Evolutionary conservation across 345 rosid genomes (phyloP).

Genomic region (Acer saccharum): DNA sequence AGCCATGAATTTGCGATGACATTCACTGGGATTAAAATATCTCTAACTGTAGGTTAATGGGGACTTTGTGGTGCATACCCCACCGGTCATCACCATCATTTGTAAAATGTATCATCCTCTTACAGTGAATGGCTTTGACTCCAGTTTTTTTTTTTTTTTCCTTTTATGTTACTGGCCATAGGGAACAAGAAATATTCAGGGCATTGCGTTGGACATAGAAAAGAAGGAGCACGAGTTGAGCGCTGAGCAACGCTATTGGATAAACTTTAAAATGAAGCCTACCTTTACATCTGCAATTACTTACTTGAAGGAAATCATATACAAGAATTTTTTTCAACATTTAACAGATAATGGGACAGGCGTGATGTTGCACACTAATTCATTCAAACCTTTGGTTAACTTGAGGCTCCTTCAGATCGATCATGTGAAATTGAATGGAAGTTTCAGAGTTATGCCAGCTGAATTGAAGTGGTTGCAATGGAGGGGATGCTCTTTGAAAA

Average conservation of each 20-base stretch:
- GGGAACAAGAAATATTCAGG: slow-evolving; percentile 42
- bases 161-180: slow-evolving; percentile 8
- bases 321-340: background rate
- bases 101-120: too few relatives aligned
- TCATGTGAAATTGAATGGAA: slow-evolving; percentile 36
- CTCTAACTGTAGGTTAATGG: too few relatives aligned
- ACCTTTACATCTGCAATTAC: slow-evolving; percentile 13
- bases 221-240: background rate
- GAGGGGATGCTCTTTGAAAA: slow-evolving; percentile 38
- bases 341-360: background rate
- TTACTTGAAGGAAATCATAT: slow-evolving; percentile 11
- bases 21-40: too few relatives aligned
- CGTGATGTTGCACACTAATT: slow-evolving; percentile 21
- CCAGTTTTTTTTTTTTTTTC: background rate
- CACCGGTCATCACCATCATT: too few relatives aligned
- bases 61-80: too few relatives aligned
- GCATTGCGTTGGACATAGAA: slow-evolving; percentile 33
- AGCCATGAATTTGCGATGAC: too few relatives aligned
- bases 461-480: slow-evolving; percentile 42
- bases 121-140: too few relatives aligned
- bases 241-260: background rate
- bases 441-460: slow-evolving; percentile 28
- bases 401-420: slow-evolving; percentile 42
- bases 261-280: background rate
- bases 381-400: slow-evolving; percentile 31